Evolutionary conservation across 371 early-diverging fungal species (phyloP), one percentile per base, ranked within the genome.

Genomic region (Umbelopsis sp.): DNA sequence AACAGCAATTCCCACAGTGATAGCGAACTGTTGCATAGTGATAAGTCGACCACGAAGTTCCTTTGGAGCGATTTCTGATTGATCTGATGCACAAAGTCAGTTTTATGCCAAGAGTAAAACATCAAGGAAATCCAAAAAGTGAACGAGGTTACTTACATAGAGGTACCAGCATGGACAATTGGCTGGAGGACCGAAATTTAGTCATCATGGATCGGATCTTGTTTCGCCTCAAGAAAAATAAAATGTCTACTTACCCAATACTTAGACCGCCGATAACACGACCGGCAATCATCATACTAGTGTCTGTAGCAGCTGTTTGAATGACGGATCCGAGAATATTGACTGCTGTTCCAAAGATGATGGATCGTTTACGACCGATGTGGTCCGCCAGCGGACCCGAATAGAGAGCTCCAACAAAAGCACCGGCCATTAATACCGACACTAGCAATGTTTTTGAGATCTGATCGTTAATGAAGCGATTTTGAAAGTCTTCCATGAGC

Each of bases 21-120:
- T 93, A 46, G 96, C 91, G 72, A 94, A 91, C 75, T 97, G 97
- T 75, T 98, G 94, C 44, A 95, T 83, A 9, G 95, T 89, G 46
- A 94, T 90, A 29, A 98, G 75, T 20, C 93, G 80, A 35, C 98
- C 99, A 75, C 97, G 92, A 72, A 93, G 87, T 18, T 87, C 75
- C 52, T 93, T 86, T 20, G 96, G 92, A 16, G 97, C 91, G 10
- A 97, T 88, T 68, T 97, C 96, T 24, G 95, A 90, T 77, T 96
- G 93, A 83, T 94, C 83, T 83, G 57, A 51, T 51, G 29, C 38
- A 24, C 22, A 35, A 18, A 45, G 37, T 45, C 2, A 67, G 45
- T 57, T 38, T 50, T 41, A 63, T 10, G 20, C 18, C 8, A 22
- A 22, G 45, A 66, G 20, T 6, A 22, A 44, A 16, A 50, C 63